phyloP scores from a whole-genome alignment of 192 early-diverging fungal genomes.

The Funneliformis geosporum region DNA sequence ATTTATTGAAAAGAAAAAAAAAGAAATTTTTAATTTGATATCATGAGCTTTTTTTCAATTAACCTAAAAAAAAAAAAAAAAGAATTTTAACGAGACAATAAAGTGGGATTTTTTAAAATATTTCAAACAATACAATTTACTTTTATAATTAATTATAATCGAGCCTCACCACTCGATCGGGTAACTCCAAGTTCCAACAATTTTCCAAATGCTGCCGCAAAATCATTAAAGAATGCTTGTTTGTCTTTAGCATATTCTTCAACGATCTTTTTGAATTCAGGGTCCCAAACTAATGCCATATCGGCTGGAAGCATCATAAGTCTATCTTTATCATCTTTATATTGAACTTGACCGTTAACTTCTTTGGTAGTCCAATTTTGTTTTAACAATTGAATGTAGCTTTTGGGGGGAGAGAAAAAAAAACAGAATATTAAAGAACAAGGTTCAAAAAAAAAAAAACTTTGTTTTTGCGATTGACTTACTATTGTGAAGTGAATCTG shows the following conservation, averaged over 20 bases:
- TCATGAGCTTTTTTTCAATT: too few species aligned
- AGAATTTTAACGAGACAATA: not conserved
- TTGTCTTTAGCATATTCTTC: constrained; percentile 67
- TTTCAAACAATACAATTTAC: not conserved
- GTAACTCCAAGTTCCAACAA: constrained; percentile 50
- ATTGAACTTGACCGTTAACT: constrained; percentile 13
- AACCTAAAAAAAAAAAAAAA: not conserved
- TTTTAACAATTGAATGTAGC: constrained; percentile 39
- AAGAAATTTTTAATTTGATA: too few species aligned
- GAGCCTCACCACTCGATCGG: not conserved
- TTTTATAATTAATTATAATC: not conserved
- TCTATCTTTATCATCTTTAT: constrained; percentile 28
- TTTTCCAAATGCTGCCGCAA: constrained; percentile 48
- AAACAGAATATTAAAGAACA: constrained; percentile 40
- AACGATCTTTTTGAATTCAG: constrained; percentile 59
- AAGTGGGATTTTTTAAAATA: not conserved
- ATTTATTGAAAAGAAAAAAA: too few species aligned
- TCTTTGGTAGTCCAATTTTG: constrained; percentile 28
- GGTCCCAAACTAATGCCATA: constrained; percentile 58
- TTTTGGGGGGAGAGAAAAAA: constrained; percentile 14
- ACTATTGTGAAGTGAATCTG: constrained; percentile 52
- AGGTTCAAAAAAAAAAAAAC: constrained; percentile 6
- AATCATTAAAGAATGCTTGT: constrained; percentile 62
- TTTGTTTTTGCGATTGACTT: constrained; percentile 19
- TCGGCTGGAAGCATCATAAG: constrained; percentile 76